Conservation (phyloP, 1,139 yeast species). For the Candida glucosophila region DNA sequence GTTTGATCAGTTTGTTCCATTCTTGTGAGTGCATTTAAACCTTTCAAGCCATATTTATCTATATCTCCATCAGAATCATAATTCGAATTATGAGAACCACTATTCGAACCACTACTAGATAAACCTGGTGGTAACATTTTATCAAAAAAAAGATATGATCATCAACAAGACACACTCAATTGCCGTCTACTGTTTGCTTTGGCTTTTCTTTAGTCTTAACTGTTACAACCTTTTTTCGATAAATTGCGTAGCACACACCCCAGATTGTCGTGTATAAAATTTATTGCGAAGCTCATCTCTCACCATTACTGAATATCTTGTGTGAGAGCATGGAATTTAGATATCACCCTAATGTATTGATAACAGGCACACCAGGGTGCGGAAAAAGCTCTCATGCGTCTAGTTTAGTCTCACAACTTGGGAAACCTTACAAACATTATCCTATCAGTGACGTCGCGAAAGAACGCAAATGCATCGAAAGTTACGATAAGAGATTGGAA, state of each 20-base stretch:
- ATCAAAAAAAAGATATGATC: no score
- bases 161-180: conserved; percentile 8
- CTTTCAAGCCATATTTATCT: conserved; percentile 68
- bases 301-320: no score
- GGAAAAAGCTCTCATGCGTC: conserved; percentile 88
- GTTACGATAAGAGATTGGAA: conserved; percentile 78
- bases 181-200: no score
- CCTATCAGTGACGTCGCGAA: conserved; percentile 79
- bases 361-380: conserved; percentile 97
- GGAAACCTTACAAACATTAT: conserved; percentile 42
- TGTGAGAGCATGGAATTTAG: conserved; percentile 38
- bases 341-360: conserved; percentile 65
- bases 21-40: conserved; percentile 57
- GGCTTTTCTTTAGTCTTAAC: no score
- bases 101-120: conserved; percentile 7
- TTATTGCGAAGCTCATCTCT: no score
- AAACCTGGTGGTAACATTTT: conserved; percentile 28
- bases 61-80: conserved; percentile 17
- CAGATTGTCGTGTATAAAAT: no score
- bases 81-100: conserved; percentile 3
- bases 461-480: conserved; percentile 66
- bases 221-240: no score
- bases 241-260: no score
- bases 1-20: conserved; percentile 62
- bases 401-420: conserved; percentile 44